A percentile compares a stretch with the other conserved stretches of the same genome.
Conservation (phyloP, 345 rosid genomes). For the Kernera saxatilis region DNA sequence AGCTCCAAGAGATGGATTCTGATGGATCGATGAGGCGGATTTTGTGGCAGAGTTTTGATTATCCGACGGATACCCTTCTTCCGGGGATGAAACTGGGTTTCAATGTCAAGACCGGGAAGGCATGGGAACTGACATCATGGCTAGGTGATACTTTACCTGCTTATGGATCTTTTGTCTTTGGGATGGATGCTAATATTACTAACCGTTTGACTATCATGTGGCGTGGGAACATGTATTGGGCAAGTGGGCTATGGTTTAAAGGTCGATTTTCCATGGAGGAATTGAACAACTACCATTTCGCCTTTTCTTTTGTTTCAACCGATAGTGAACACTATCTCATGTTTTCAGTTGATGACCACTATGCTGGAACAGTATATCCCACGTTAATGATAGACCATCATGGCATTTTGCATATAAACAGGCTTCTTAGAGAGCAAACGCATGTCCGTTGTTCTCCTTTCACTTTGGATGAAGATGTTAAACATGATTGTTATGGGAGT, state of each 20-base stretch:
- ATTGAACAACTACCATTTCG: not conserved
- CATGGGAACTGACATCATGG: constrained; percentile 19
- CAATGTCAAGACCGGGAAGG: constrained; percentile 26
- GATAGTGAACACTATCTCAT: constrained; percentile 26
- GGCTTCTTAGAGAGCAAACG: not conserved
- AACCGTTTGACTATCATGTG: constrained; percentile 20
- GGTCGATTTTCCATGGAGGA: not conserved
- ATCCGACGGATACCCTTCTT: constrained; percentile 36
- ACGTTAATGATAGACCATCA: not conserved
- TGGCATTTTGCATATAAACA: constrained; percentile 2
- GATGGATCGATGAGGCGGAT: constrained; percentile 21
- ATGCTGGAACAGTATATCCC: not conserved
- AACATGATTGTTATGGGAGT: not conserved
- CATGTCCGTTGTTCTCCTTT: not conserved
- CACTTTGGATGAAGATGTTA: not conserved
- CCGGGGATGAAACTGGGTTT: constrained; percentile 50
- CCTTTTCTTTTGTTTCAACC: constrained; percentile 21
- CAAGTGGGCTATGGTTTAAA: constrained; percentile 16
- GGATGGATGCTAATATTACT: constrained; percentile 23
- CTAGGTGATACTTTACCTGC: constrained; percentile 3
- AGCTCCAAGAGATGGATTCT: constrained; percentile 27
- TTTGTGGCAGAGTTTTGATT: constrained; percentile 44
- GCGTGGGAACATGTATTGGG: constrained; percentile 22
- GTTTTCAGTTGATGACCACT: not conserved
- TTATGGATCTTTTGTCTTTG: constrained; percentile 21